Base-by-base conservation (phyloP, 2,329 filamentous ascomycete genomes). In the Golovinomyces cichoracearum region DNA sequence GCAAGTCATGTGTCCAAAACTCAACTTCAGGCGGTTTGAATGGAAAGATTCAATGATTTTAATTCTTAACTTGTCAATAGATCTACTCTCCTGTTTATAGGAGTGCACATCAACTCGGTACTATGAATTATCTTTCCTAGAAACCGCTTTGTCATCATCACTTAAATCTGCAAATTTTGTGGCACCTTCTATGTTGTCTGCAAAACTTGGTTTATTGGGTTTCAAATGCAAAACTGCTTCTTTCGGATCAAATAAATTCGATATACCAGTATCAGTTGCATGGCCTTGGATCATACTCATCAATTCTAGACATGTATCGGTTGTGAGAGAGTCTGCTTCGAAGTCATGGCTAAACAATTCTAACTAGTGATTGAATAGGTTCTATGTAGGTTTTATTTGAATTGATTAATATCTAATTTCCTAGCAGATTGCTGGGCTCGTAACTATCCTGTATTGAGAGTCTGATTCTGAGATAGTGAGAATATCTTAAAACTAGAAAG, bases 111-210 rank as follows among this genome's bases (percentile, higher is more conserved):
- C 41, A 45, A 45, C n/a, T 22, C 41, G 25, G n/a, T 45, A 45
- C n/a, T 45, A 7, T 19, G 41, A 26, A 29, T 45, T 45, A 27
- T 45, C 23, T 45, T 45, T 23, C 17, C 25, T 45, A 27, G 27
- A 45, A 9, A 45, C 27, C n/a, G 25, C 23, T 29, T 45, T 45
- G 12, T 45, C 41, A 45, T 45, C 25, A 45, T 45, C 41, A 45
- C 25, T 29, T 45, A 45, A 15, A 29, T 45, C 41, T 45, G 41
- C 41, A 45, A 45, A 45, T 29, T 45, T n/a, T 17, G 21, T 29
- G 15, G 41, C 41, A 27, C 15, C 25, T 45, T 27, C 5, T 5
- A 27, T 4, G n/a, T 45, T 27, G 19, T 45, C 22, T 26, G 41
- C 9, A 21, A 29, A 29, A 26, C 10, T n/a, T 29, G 22, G 41